Percentiles rank a stretch among this genome's conserved stretches.
Evolutionary conservation across 306 rosid genomes (phyloP).

Genomic region (Quillaja saponaria): DNA sequence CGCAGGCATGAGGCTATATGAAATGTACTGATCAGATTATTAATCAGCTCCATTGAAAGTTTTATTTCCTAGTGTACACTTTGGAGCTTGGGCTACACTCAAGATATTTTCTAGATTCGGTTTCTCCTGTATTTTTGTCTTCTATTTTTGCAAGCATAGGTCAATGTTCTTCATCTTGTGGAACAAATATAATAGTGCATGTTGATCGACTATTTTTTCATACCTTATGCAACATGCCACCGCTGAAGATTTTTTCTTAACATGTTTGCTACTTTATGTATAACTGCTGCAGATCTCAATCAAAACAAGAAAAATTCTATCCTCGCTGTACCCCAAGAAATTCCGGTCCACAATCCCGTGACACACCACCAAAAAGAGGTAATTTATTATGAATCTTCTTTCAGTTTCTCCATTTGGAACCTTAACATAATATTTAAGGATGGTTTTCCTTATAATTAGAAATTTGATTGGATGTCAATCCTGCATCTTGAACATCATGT

Average conservation of each 20-base stretch:
- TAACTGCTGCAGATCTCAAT: constrained; percentile 53
- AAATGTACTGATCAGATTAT: no score
- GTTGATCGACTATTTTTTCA: constrained; percentile 25
- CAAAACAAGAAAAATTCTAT: constrained; percentile 62
- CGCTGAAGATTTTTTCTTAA: constrained; percentile 20
- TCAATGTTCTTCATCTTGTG: constrained; percentile 1
- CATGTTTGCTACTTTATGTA: constrained; percentile 22
- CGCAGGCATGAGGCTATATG: no score
- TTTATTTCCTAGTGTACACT: no score
- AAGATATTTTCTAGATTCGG: background rate
- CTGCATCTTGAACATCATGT: constrained; percentile 20
- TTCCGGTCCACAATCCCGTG: constrained; percentile 93
- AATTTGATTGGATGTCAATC: constrained; percentile 18
- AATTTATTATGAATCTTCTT: constrained; percentile 15
- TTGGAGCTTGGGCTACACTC: no score
- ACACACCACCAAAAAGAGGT: constrained; percentile 96
- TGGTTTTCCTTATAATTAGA: constrained; percentile 3
- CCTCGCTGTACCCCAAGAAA: constrained; percentile 74
- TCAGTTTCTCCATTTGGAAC: constrained; percentile 2
- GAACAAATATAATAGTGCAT: constrained; percentile 11
- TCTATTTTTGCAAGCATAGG: constrained; percentile 18
- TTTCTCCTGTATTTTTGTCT: constrained; percentile 14
- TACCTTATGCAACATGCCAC: constrained; percentile 18
- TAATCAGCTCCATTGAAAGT: no score
- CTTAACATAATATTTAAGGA: background rate